Conservation (phyloP, 2,329 filamentous ascomycete genomes). For the Elsinoe arachidis region DNA sequence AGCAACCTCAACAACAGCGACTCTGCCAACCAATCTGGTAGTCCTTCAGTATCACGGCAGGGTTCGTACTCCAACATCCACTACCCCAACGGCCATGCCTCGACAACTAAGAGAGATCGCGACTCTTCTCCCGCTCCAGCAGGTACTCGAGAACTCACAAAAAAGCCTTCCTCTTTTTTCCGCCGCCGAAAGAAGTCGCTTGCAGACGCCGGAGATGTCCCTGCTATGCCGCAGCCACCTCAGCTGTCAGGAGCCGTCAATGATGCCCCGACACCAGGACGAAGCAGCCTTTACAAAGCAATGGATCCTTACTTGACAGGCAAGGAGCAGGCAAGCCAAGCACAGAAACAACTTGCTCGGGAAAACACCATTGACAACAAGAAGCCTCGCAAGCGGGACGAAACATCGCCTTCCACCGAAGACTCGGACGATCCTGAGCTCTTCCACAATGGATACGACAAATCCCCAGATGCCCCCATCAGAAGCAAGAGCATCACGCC, state of each 20-base stretch:
- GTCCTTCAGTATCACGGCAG: conserved; percentile 13
- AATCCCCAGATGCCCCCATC: conserved; percentile 62
- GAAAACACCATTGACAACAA: neutral
- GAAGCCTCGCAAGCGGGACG: conserved; percentile 16
- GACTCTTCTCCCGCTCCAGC: conserved; percentile 14
- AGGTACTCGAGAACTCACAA: conserved; percentile 50
- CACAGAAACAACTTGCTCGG: conserved; percentile 15
- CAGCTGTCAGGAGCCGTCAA: conserved; percentile 41
- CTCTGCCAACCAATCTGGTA: neutral
- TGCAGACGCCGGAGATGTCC: conserved; percentile 56
- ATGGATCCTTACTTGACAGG: conserved; percentile 72
- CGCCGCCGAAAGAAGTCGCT: conserved; percentile 85
- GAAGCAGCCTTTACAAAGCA: conserved; percentile 72
- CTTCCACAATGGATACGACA: conserved; percentile 69
- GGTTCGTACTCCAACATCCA: conserved; percentile 8
- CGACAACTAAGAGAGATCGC: neutral
- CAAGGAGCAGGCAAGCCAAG: conserved; percentile 19
- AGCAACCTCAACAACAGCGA: conserved; percentile 8
- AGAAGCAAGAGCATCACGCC: conserved; percentile 28
- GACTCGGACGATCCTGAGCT: conserved; percentile 43
- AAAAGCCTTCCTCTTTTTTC: conserved; percentile 93
- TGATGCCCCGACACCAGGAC: conserved; percentile 40
- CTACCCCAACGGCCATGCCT: neutral
- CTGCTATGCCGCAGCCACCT: conserved; percentile 43
- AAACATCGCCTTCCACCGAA: conserved; percentile 15